phyloP scores from a whole-genome alignment of 1,284 basidiomycete species.

The Sanghuangporus baumii region DNA sequence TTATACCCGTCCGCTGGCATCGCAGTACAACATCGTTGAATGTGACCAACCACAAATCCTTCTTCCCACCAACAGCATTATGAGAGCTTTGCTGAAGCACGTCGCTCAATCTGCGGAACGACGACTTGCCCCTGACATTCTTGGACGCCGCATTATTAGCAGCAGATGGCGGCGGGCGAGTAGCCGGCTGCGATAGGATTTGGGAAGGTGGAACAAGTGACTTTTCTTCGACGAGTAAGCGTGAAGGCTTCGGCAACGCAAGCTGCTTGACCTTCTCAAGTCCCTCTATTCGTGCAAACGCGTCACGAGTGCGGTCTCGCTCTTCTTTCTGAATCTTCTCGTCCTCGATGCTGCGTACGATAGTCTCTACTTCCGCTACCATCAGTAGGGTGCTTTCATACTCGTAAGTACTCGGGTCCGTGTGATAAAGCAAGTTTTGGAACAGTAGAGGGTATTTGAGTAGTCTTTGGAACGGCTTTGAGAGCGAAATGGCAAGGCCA shows the following conservation, averaged over 20 bases:
- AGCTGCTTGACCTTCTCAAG: slow-evolving; percentile 85
- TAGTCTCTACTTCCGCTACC: slow-evolving; percentile 94
- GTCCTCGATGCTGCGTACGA: slow-evolving; percentile 94
- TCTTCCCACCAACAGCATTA: slow-evolving; percentile 63
- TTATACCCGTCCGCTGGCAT: slow-evolving; percentile 87
- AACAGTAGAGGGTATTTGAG: slow-evolving; percentile 97
- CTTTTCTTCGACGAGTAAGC: slow-evolving; percentile 83
- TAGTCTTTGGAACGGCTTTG: slow-evolving; percentile 94
- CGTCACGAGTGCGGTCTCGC: slow-evolving; percentile 89
- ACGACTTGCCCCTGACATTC: slow-evolving; percentile 68
- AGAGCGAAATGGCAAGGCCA: slow-evolving; percentile 88
- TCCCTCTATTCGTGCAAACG: slow-evolving; percentile 93
- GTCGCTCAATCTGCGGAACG: slow-evolving; percentile 81
- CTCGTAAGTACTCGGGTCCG: slow-evolving; percentile 94
- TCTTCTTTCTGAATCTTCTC: slow-evolving; percentile 97
- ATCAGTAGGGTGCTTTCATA: slow-evolving; percentile 94
- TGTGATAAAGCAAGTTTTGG: slow-evolving; percentile 95
- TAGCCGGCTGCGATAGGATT: slow-evolving; percentile 33
- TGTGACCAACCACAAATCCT: slow-evolving; percentile 89
- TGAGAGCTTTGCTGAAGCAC: slow-evolving; percentile 44
- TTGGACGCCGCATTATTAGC: slow-evolving; percentile 36
- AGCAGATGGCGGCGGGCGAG: slow-evolving; percentile 48
- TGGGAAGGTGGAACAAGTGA: slow-evolving; percentile 36
- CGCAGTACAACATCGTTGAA: slow-evolving; percentile 95
- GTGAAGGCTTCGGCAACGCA: slow-evolving; percentile 83